These are phyloP conservation scores for Cyberlindnera subsufficiens DNA, from an alignment of 805 yeast genomes.

Conservation along the genomic window DNA sequence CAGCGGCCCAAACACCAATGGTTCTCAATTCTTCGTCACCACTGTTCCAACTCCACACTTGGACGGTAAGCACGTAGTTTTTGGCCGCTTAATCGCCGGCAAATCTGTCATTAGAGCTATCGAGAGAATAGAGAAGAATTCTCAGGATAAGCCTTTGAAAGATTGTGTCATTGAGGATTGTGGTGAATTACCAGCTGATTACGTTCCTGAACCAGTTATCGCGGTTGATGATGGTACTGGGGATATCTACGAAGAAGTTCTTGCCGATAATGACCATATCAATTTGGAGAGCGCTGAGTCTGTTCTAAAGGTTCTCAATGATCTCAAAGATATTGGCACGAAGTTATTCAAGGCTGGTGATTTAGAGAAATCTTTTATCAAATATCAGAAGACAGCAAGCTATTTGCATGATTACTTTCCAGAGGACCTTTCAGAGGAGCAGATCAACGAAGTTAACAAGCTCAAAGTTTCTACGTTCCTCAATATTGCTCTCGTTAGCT, in stretches of 20 bases:
- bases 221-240: conserved; percentile 74
- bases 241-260: conserved; percentile 69
- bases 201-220: conserved; percentile 36
- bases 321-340: conserved; percentile 76
- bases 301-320: conserved; percentile 59
- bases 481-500: conserved; percentile 69
- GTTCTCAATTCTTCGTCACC: conserved; percentile 92
- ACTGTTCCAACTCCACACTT: conserved; percentile 91
- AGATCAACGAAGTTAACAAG: conserved; percentile 41
- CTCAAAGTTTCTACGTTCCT: conserved; percentile 60
- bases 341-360: conserved; percentile 63
- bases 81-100: conserved; percentile 83
- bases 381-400: conserved; percentile 67
- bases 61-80: conserved; percentile 94
- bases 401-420: conserved; percentile 74
- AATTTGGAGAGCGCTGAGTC: conserved; percentile 54
- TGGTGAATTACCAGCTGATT: conserved; percentile 69
- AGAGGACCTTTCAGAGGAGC: conserved; percentile 53
- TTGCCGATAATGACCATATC: conserved; percentile 68
- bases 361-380: conserved; percentile 47
- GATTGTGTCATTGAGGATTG: conserved; percentile 72
- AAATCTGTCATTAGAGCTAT: conserved; percentile 73
- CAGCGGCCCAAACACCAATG: conserved; percentile 93
- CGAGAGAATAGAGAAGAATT: conserved; percentile 64
- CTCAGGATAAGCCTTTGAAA: conserved; percentile 62